A percentile compares a stretch with the other conserved stretches of the same genome.
These are phyloP conservation scores for Suillus paluster DNA, from an alignment of 768 basidiomycete species.

Conservation along the genomic window DNA sequence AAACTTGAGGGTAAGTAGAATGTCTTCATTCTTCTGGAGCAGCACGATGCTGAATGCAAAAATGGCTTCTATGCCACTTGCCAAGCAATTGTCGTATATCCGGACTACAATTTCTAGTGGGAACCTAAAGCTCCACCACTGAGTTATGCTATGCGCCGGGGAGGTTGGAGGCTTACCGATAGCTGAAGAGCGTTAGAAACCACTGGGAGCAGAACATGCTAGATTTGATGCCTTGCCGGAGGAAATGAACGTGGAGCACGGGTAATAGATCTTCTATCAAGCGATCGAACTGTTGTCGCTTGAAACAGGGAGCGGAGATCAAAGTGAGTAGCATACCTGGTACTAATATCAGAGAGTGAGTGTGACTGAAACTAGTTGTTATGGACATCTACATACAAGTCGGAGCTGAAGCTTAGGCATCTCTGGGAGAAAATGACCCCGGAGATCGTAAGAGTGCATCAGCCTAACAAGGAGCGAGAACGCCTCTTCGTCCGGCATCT, in stretches of 20 bases:
- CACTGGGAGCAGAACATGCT: conserved; percentile 99
- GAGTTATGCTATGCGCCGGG: not conserved
- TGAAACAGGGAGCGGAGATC: conserved; percentile 20
- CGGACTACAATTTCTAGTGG: conserved; percentile 93
- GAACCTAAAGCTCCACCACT: conserved; percentile 57
- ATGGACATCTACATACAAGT: conserved; percentile 54
- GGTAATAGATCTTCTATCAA: conserved; percentile 92
- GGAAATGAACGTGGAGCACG: conserved; percentile 89
- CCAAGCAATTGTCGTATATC: conserved; percentile 95
- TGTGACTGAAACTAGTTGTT: not conserved
- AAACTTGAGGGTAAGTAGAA: conserved; percentile 80
- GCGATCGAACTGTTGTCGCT: conserved; percentile 77
- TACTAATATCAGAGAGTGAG: conserved; percentile 46
- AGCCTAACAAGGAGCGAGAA: conserved; percentile 93
- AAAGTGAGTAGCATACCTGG: conserved; percentile 49
- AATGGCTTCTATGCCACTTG: conserved; percentile 95
- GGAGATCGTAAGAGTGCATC: conserved; percentile 95
- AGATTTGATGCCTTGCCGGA: conserved; percentile 93
- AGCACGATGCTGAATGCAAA: conserved; percentile 93
- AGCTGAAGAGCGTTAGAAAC: conserved; percentile 98
- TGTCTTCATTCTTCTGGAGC: conserved; percentile 85
- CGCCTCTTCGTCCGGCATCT: conserved; percentile 99
- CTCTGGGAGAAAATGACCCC: conserved; percentile 97
- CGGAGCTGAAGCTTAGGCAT: conserved; percentile 98
- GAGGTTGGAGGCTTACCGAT: conserved; percentile 58